phyloP scores from a whole-genome alignment of 2,329 filamentous ascomycete species.

The Knoxdaviesia capensis region DNA sequence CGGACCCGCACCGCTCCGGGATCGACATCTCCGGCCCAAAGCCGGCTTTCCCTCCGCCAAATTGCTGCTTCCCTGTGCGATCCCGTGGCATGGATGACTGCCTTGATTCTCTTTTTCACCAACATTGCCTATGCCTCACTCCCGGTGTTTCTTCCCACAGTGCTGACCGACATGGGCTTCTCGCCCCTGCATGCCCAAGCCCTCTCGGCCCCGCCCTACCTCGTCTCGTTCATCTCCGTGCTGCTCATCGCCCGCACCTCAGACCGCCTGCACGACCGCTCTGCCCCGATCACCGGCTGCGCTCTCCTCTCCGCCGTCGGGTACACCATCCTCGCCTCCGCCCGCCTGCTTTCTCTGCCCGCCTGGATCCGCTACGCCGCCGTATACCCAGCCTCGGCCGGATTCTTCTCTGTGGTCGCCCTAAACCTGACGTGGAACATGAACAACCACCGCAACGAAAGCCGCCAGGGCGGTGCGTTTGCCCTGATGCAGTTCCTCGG shows the following conservation, averaged over 20 bases:
- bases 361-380: slow-evolving; percentile 44
- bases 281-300: slow-evolving; percentile 46
- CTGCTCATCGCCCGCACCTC: slow-evolving; percentile 53
- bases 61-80: slow-evolving; percentile 39
- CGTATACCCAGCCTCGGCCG: slow-evolving; percentile 58
- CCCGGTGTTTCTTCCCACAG: slow-evolving; percentile 71
- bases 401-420: slow-evolving; percentile 71
- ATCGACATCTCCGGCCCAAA: slow-evolving; percentile 5
- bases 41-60: slow-evolving; percentile 31
- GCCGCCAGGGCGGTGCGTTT: slow-evolving; percentile 54
- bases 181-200: slow-evolving; percentile 48
- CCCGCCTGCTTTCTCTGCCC: slow-evolving; percentile 22
- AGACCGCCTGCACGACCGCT: slow-evolving; percentile 43
- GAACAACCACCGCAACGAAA: slow-evolving; percentile 58
- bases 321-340: slow-evolving; percentile 39
- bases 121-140: slow-evolving; percentile 80
- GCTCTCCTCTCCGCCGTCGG: slow-evolving; percentile 44
- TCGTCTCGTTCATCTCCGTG: slow-evolving; percentile 52
- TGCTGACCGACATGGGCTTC: slow-evolving; percentile 60
- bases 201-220: slow-evolving; percentile 63
- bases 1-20: slow-evolving; percentile 1
- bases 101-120: slow-evolving; percentile 68
- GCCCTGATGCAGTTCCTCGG: slow-evolving; percentile 66
- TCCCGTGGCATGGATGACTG: slow-evolving; percentile 54
- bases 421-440: slow-evolving; percentile 76